Evolutionary conservation across 2,329 filamentous ascomycete genomes (phyloP), one percentile per base, ranked within the genome.

Genomic region (Aureobasidium namibiae): DNA sequence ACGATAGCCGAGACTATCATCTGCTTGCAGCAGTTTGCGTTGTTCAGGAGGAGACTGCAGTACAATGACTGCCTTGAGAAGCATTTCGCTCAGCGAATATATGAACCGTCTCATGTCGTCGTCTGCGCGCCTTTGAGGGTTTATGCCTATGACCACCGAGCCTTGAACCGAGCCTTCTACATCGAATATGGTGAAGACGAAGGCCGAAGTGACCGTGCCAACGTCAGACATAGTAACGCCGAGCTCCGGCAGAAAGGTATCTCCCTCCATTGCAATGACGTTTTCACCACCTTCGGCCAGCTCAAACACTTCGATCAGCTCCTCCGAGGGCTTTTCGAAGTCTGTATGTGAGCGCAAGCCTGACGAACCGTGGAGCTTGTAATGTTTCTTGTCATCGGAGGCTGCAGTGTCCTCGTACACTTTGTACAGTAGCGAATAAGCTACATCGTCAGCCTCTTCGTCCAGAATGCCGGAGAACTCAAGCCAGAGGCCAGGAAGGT

Each of bases 381-480:
- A 42, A n/a, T 56, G 31, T n/a, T 26, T 52, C 4, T 29, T 6
- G 9, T 18, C 50, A 9, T 24, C 7, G 14, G 16, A 26, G 0
- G 10, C n/a, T 9, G 29, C 9, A 3, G 29, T 42, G 16, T 33
- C 8, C 4, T 24, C 14, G 7, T 23, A 11, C 39, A 36, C 29
- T 13, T 60, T 60, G 38, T 69, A 62, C 14, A 62, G 21, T 2
- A 56, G 44, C 8, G 61, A 54, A 31, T 59, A 63, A 5, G 61
- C 53, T 13, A 62, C 23, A 18, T 63, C 62, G 8, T 57, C 52
- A 21, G 36, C 29, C 1, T 45, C 50, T 3, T 52, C 44, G 8
- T 63, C 59, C 38, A 63, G 24, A 13, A 54, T 58, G 5, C 38
- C n/a, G 18, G 60, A 31, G 7, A 61, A 63, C 14, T 59, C 53